Percentiles rank a stretch among this genome's conserved stretches.
phyloP scores from a whole-genome alignment of 2,329 filamentous ascomycete genomes.

The Xylaria sp. region DNA sequence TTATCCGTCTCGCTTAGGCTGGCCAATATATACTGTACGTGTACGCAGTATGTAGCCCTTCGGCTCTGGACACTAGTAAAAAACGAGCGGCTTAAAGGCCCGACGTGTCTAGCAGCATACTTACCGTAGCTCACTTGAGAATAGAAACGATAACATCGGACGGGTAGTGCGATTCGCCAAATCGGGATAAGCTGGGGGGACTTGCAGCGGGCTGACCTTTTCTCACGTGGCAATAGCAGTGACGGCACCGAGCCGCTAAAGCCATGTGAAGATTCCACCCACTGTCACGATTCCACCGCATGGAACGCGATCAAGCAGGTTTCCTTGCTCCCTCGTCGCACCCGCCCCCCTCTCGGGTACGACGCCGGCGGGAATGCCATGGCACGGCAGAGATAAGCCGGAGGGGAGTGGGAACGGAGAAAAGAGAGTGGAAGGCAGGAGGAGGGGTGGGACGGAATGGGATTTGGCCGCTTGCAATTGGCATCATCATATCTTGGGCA shows the following conservation, averaged over 20 bases:
- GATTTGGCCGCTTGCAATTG: conserved; percentile 24
- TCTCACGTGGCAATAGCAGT: neutral
- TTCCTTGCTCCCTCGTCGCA: conserved; percentile 9
- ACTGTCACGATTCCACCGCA: conserved; percentile 8
- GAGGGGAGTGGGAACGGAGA: conserved; percentile 14
- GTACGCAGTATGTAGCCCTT: no score
- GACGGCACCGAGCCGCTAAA: conserved; percentile 17
- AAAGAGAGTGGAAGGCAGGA: neutral
- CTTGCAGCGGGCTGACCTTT: neutral
- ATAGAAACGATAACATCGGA: neutral
- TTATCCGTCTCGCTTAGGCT: neutral
- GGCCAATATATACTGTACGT: no score
- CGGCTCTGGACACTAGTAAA: neutral
- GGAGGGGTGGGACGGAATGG: conserved; percentile 13
- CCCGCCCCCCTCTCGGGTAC: conserved; percentile 14
- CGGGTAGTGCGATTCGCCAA: neutral
- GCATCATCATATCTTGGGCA: no score
- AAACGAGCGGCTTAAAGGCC: neutral
- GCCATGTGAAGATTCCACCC: neutral
- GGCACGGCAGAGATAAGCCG: conserved; percentile 12
- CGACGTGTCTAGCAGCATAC: neutral
- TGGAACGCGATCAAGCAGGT: conserved; percentile 15
- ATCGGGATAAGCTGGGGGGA: neutral
- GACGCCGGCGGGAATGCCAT: conserved; percentile 13
- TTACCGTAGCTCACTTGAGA: neutral